phyloP scores from a whole-genome alignment of 495 filamentous ascomycete genomes.

The Xylaria flabelliformis region DNA sequence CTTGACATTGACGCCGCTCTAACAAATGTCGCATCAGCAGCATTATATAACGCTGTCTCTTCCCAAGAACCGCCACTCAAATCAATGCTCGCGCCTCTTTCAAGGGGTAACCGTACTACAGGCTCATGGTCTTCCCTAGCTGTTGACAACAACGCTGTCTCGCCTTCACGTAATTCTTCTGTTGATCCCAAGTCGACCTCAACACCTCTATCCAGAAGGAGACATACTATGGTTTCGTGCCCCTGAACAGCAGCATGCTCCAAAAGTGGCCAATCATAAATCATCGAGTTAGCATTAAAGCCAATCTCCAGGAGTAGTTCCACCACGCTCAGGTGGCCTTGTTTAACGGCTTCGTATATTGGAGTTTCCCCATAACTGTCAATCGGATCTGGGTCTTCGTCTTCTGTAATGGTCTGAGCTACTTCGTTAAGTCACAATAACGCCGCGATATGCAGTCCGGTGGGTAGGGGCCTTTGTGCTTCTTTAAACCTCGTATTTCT shows the following conservation, averaged over 20 bases:
- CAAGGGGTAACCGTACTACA: background rate
- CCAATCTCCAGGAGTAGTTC: background rate
- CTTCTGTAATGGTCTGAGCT: background rate
- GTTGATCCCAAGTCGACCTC: background rate
- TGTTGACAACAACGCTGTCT: no score
- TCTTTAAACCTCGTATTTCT: no score
- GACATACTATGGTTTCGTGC: background rate
- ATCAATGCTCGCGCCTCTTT: background rate
- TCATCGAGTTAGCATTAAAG: background rate
- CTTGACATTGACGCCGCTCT: background rate
- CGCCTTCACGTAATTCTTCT: no score
- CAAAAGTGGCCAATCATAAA: background rate
- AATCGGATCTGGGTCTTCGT: background rate
- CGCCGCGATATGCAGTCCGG: background rate
- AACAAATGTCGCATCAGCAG: background rate
- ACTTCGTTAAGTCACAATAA: background rate
- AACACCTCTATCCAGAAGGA: background rate
- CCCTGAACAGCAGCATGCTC: background rate
- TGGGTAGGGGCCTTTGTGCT: no score
- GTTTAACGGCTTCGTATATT: background rate
- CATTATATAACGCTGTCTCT: background rate
- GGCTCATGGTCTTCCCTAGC: no score
- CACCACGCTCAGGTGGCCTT: background rate
- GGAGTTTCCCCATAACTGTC: background rate
- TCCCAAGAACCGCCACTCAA: background rate